phyloP scores from a whole-genome alignment of 352 stramenopile species.

The Phytophthora pistaciae region DNA sequence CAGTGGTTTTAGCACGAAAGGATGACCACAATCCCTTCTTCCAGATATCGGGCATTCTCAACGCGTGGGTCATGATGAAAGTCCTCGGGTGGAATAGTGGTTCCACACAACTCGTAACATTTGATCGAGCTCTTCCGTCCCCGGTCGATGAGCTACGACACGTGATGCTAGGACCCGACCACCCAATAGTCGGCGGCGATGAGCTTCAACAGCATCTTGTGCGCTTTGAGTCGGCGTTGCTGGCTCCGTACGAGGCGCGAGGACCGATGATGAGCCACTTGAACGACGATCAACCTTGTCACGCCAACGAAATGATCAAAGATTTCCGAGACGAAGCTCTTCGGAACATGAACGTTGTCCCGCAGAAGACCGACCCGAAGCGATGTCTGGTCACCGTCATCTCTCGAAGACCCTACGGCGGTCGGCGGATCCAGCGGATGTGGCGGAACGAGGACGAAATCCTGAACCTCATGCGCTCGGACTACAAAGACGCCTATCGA shows the following conservation, averaged over 20 bases:
- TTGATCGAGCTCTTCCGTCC: conserved; percentile 39
- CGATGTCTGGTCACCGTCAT: conserved; percentile 51
- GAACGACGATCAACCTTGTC: conserved; percentile 46
- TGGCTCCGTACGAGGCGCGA: conserved; percentile 38
- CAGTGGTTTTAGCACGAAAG: conserved; percentile 33
- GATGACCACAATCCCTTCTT: conserved; percentile 53
- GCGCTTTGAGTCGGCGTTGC: conserved; percentile 35
- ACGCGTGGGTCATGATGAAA: conserved; percentile 35
- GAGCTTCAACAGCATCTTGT: conserved; percentile 17
- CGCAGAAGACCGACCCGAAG: not conserved
- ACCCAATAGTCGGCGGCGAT: conserved; percentile 19
- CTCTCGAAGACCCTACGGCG: conserved; percentile 45
- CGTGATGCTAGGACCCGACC: conserved; percentile 16
- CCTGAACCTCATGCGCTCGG: conserved; percentile 32
- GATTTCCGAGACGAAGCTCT: conserved; percentile 28
- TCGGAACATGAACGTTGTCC: conserved; percentile 16
- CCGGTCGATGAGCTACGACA: conserved; percentile 5
- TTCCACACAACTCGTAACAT: conserved; percentile 14
- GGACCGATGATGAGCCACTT: conserved; percentile 54
- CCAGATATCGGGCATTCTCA: conserved; percentile 39
- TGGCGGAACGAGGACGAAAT: conserved; percentile 64
- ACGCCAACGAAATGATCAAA: conserved; percentile 9
- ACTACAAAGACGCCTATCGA: conserved; percentile 33
- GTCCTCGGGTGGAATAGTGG: conserved; percentile 18
- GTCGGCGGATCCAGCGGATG: conserved; percentile 49